Conservation (phyloP, 768 basidiomycete species). For the Cyclocybe aegerita region DNA sequence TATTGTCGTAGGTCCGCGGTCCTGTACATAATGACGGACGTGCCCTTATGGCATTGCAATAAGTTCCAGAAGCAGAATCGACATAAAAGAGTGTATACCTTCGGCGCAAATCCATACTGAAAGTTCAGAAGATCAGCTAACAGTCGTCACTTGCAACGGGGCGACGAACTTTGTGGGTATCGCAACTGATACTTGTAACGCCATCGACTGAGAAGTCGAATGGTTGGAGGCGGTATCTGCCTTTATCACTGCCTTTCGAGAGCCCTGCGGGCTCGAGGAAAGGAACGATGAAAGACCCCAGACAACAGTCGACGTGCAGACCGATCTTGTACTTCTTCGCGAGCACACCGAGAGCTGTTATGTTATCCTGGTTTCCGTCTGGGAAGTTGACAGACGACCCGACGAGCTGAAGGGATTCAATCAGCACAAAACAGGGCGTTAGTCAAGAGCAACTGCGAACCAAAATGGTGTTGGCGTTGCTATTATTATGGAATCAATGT, state of each 20-base stretch:
- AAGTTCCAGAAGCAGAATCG: background rate
- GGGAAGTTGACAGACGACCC: conserved; percentile 87
- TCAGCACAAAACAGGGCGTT: background rate
- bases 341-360: conserved; percentile 71
- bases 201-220: conserved; percentile 93
- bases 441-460: conserved; percentile 31
- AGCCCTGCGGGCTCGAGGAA: conserved; percentile 84
- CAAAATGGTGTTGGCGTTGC: conserved; percentile 89
- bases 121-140: conserved; percentile 9
- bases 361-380: conserved; percentile 86
- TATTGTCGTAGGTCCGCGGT: conserved; percentile 69
- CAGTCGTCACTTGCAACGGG: background rate
- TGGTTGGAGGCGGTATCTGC: conserved; percentile 56
- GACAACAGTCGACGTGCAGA: conserved; percentile 92
- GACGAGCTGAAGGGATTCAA: conserved; percentile 53
- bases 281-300: conserved; percentile 92
- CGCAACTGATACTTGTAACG: conserved; percentile 93
- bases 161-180: conserved; percentile 81
- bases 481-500: conserved; percentile 24
- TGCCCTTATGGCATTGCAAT: conserved; percentile 50
- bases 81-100: conserved; percentile 42
- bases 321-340: conserved; percentile 78
- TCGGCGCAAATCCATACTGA: conserved; percentile 93
- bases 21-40: conserved; percentile 95
- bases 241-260: conserved; percentile 50